phyloP scores from a whole-genome alignment of 208 protist genomes.

The Crithidia expoeki region DNA sequence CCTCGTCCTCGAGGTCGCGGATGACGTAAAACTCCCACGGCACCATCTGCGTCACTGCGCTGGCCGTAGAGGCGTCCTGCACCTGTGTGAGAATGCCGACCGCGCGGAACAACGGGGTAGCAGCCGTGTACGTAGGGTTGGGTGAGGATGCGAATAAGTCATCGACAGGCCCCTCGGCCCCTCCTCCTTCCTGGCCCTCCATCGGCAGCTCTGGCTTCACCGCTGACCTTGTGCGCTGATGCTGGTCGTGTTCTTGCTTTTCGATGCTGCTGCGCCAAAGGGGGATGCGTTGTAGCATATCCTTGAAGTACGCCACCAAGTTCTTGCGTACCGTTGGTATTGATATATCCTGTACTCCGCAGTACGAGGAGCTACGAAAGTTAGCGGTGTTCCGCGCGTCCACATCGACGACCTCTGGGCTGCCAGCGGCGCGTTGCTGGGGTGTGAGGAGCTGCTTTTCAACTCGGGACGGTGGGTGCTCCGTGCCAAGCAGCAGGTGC shows the following conservation, averaged over 20 bases:
- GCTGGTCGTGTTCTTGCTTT: slow-evolving; percentile 4
- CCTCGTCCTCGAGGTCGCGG: slow-evolving; percentile 65
- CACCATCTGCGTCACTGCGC: slow-evolving; percentile 37
- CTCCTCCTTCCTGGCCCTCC: slow-evolving; percentile 18
- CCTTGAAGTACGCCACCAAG: slow-evolving; percentile 68
- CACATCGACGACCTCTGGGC: slow-evolving; percentile 9
- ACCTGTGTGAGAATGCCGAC: slow-evolving; percentile 82
- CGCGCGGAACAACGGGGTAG: slow-evolving; percentile 40
- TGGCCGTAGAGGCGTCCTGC: slow-evolving; percentile 41
- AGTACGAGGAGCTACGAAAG: slow-evolving; percentile 74
- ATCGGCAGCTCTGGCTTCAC: slow-evolving; percentile 25
- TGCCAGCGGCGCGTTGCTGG: slow-evolving; percentile 13
- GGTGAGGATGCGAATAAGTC: slow-evolving; percentile 1
- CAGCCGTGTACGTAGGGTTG: background rate
- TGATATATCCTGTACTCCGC: slow-evolving; percentile 63
- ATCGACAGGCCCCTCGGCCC: background rate
- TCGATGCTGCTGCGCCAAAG: slow-evolving; percentile 36
- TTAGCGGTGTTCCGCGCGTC: slow-evolving; percentile 75
- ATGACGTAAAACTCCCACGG: slow-evolving; percentile 90
- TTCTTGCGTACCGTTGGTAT: slow-evolving; percentile 18
- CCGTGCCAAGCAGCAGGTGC: slow-evolving; percentile 55
- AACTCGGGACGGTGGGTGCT: slow-evolving; percentile 57
- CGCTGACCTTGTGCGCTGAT: background rate
- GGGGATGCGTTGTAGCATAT: slow-evolving; percentile 66
- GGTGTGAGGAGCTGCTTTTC: slow-evolving; percentile 34